Base-by-base conservation (phyloP, 2,329 filamentous ascomycete genomes). In the Gaeumannomyces tritici region DNA sequence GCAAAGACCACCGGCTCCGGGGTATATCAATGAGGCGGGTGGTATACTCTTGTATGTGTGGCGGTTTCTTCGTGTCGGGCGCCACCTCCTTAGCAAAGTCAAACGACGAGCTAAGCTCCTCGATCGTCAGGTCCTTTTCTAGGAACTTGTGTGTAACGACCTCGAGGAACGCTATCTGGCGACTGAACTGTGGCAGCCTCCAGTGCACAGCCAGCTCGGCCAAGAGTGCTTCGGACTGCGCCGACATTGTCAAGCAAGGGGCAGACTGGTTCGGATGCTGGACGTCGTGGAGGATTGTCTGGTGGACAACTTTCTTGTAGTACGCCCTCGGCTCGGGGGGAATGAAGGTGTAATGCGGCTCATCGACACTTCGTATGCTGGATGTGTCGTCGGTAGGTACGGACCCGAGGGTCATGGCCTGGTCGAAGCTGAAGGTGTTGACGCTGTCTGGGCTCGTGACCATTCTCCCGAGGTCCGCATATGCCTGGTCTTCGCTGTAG, bases 201-300 rank as follows among this genome's bases (percentile, higher is more conserved):
- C 95, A 99, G 69, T 93, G 86, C 65, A 91, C 79, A 64, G 89
- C 90, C 63, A 97, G 82, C 73, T 98, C 93, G 64, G 89, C 89
- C 65, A 99, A 76, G 57, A 99, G 78, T 62, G 97, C 92, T 59
- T 86, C 83, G 2, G 91, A 95, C 65, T 89, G 85, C 68, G 88
- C 90, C 1, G 91, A 95, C n/a, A 89, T 74, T 18, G 83, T 81
- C 28, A 59, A 64, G n/a, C 42, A 63, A 26, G 57, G 61, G 31
- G 61, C 61, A 75, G 63, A 78, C 75, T 55, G 80, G 77, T 59
- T 79, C 76, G 24, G 78, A 73, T 62, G 78, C 77, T 51, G 29
- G 29, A 61, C 26, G 62, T 88, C 85, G 72, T 84, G 85, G 3
- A 81, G 79, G 74, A 96, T 80, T 35, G 90, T 89, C 72, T 92